A percentile compares a stretch with the other conserved stretches of the same genome.
These are phyloP conservation scores for Aspergillus ibericus DNA, from an alignment of 2,329 filamentous ascomycete genomes.

Conservation along the genomic window DNA sequence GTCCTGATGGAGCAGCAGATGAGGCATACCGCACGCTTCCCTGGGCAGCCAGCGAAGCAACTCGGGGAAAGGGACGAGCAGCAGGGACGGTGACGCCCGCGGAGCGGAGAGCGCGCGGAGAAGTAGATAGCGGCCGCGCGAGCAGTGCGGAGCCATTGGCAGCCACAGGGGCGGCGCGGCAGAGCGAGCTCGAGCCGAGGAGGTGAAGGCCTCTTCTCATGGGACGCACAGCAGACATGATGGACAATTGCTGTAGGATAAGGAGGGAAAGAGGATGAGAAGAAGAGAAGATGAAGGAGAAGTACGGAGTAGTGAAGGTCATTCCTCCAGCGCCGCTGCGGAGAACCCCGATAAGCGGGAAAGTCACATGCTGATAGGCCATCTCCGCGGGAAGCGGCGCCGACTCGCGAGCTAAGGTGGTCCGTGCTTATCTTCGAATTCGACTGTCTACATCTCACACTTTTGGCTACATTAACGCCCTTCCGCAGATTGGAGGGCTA, in stretches of 20 bases:
- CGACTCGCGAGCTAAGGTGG: not conserved
- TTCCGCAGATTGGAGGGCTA: too few relatives aligned
- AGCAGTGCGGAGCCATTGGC: conserved; percentile 34
- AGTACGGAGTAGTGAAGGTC: not conserved
- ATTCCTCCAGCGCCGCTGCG: not conserved
- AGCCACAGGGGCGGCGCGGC: conserved; percentile 26
- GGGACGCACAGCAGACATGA: conserved; percentile 32
- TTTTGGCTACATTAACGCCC: too few relatives aligned
- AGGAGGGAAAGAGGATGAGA: not conserved
- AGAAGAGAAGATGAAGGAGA: not conserved
- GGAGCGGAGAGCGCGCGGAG: conserved; percentile 28
- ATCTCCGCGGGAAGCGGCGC: not conserved
- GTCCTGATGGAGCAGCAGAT: conserved; percentile 20
- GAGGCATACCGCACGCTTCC: conserved; percentile 35
- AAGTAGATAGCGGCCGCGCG: conserved; percentile 29
- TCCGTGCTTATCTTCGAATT: too few relatives aligned
- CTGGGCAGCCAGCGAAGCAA: conserved; percentile 13
- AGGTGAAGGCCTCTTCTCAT: conserved; percentile 33
- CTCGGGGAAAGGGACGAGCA: conserved; percentile 10
- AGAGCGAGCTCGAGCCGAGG: conserved; percentile 27
- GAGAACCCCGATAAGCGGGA: not conserved
- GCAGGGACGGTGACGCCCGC: conserved; percentile 9
- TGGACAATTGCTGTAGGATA: conserved; percentile 12
- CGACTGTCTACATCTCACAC: too few relatives aligned
- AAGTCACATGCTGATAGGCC: not conserved